These are phyloP conservation scores for Citrus sp. DNA, from an alignment of 345 rosid genomes.

Conservation along the genomic window DNA sequence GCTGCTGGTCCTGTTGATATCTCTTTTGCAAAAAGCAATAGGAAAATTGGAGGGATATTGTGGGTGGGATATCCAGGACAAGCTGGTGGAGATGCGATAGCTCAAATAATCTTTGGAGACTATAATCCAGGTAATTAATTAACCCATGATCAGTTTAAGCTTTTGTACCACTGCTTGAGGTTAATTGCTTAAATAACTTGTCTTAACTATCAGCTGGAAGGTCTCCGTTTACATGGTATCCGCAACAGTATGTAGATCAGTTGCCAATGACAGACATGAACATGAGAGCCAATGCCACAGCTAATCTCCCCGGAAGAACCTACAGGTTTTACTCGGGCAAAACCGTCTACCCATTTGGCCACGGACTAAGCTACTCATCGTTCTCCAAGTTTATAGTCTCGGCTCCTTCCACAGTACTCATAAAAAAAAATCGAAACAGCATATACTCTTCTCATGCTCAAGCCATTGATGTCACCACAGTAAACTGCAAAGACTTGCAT, in stretches of 20 bases:
- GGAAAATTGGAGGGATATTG: slow-evolving; percentile 33
- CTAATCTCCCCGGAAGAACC: slow-evolving; percentile 46
- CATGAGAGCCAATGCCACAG: slow-evolving; percentile 41
- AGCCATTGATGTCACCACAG: slow-evolving; percentile 32
- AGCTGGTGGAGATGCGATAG: slow-evolving; percentile 53
- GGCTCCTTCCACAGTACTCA: slow-evolving; percentile 29
- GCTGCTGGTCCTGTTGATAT: slow-evolving; percentile 48
- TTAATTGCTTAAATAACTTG: not conserved
- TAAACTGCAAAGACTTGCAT: slow-evolving; percentile 26
- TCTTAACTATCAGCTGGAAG: slow-evolving; percentile 34
- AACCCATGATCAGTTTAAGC: not conserved
- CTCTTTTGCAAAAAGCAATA: slow-evolving; percentile 30
- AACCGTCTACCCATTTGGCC: slow-evolving; percentile 38
- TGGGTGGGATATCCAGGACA: slow-evolving; percentile 63
- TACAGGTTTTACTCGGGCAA: slow-evolving; percentile 45
- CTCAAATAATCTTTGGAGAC: slow-evolving; percentile 47
- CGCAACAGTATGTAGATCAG: slow-evolving; percentile 32
- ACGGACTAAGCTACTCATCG: slow-evolving; percentile 50
- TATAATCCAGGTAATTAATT: slow-evolving; percentile 36
- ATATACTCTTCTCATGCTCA: slow-evolving; percentile 1
- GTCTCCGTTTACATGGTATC: slow-evolving; percentile 53
- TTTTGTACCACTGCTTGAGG: not conserved
- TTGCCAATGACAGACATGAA: slow-evolving; percentile 56
- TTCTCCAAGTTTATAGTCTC: slow-evolving; percentile 36
- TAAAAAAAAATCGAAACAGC: not conserved